Evolutionary conservation across 495 filamentous ascomycete species (phyloP), one percentile per base, ranked within the genome.

Genomic region (Articulospora tetracladia): DNA sequence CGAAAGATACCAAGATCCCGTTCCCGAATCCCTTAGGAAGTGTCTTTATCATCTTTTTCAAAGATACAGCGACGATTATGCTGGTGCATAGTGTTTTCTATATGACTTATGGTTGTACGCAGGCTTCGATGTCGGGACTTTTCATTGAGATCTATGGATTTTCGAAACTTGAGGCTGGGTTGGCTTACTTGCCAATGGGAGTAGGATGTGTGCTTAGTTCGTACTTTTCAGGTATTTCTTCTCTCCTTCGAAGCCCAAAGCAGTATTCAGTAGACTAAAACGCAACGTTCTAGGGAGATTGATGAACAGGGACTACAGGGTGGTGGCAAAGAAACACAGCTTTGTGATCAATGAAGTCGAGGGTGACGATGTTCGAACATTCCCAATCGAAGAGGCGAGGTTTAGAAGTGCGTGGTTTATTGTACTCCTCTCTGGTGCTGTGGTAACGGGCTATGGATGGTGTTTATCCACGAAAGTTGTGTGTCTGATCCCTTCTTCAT

Each of bases 81-180:
- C 4, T 50, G 19, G 17, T 28, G n/a, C 13, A 20, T 15, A 23
- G 52, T 13, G 36, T 57, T 17, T 51, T 50, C 27, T 62, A 62
- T 41, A 57, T 50, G 39, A 51, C 24, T 1, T 51, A 25, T 19
- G 49, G 36, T 25, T 62, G 60, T 46, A 17, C 57, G 4, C 36
- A 51, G 10, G 55, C 55, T 4, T 58, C 55, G 2, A 12, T 59
- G 3, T 53, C 55, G 1, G 19, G 27, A 4, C 4, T 55, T 10
- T 85, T 89, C 56, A 68, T 73, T 0, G 68, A 77, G 1, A 79
- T 85, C 1, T 91, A 91, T 65, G 68, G 74, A 17, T 82, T 84
- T 60, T 80, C 80, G 59, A 76, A 86, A 17, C 75, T 69, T 60
- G 64, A 73, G 26, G 68, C 67, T 17, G 71, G 72, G 22, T 61